A percentile compares a stretch with the other conserved stretches of the same genome.
Conservation (phyloP, 345 rosid genomes). For the Syzygium grande region DNA sequence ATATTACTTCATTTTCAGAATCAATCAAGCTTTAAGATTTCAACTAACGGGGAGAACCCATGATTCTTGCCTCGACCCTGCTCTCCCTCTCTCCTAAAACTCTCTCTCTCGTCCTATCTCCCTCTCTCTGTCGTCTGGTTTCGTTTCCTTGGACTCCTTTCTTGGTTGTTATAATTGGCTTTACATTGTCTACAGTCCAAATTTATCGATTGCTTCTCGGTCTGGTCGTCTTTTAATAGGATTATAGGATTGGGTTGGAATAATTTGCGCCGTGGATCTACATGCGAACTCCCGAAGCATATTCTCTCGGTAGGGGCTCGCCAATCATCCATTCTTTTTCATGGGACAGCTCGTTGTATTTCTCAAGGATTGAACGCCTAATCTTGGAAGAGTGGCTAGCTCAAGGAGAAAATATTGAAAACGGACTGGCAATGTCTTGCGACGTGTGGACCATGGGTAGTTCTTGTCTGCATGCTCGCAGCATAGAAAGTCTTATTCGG, state of each 20-base stretch:
- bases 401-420: no score
- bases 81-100: neutral
- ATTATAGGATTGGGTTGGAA: neutral
- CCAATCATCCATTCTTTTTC: neutral
- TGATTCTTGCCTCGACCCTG: neutral
- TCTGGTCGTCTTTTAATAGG: neutral
- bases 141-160: neutral
- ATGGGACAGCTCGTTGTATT: neutral
- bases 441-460: neutral
- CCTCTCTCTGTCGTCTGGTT: neutral
- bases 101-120: neutral
- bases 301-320: neutral
- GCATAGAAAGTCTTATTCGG: neutral
- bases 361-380: neutral
- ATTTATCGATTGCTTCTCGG: neutral
- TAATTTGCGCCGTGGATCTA: neutral
- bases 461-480: neutral
- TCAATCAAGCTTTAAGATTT: neutral
- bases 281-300: neutral
- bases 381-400: neutral
- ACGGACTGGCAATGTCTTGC: neutral
- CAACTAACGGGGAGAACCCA: slow-evolving; percentile 3
- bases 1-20: neutral
- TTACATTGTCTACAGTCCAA: neutral
- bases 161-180: neutral